These are phyloP conservation scores for Amaranthus hypochondriacus DNA, from an alignment of 148 eudicot genomes.

Conservation along the genomic window DNA sequence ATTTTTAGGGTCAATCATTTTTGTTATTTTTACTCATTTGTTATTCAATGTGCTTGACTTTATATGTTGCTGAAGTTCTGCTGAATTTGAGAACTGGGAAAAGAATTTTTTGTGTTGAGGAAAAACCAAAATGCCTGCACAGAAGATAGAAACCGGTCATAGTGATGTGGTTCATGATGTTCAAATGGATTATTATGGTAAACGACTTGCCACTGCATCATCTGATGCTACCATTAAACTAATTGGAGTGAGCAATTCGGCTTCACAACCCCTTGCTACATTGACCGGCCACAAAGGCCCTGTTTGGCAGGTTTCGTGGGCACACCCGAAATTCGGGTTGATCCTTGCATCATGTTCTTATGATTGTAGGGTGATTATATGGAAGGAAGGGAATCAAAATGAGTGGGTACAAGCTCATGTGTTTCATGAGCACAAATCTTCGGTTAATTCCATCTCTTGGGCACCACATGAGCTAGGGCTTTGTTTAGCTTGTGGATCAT, in stretches of 20 bases:
- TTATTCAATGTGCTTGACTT: no score
- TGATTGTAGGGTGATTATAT: slow-evolving; percentile 80
- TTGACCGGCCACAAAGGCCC: slow-evolving; percentile 84
- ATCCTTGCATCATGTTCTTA: slow-evolving; percentile 85
- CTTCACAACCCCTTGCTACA: slow-evolving; percentile 67
- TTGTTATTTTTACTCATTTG: background rate
- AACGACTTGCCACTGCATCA: slow-evolving; percentile 80
- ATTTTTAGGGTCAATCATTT: background rate
- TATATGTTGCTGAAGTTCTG: background rate
- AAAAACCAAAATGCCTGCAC: slow-evolving; percentile 57
- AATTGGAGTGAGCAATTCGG: slow-evolving; percentile 45
- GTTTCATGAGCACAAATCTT: slow-evolving; percentile 74
- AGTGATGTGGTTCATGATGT: slow-evolving; percentile 79
- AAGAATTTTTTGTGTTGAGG: background rate
- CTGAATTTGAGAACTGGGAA: slow-evolving; percentile 4
- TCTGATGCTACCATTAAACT: slow-evolving; percentile 70
- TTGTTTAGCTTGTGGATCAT: slow-evolving; percentile 86
- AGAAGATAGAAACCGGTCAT: slow-evolving; percentile 83
- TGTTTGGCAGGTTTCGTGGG: slow-evolving; percentile 94
- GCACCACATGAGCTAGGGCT: slow-evolving; percentile 90
- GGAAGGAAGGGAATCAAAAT: slow-evolving; percentile 88
- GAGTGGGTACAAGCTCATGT: slow-evolving; percentile 80
- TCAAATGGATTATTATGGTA: slow-evolving; percentile 89
- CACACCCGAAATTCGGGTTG: slow-evolving; percentile 88
- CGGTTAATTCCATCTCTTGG: slow-evolving; percentile 88